Evolutionary conservation across 441 rosid species (phyloP).

Genomic region (Theobroma grandiflorum): DNA sequence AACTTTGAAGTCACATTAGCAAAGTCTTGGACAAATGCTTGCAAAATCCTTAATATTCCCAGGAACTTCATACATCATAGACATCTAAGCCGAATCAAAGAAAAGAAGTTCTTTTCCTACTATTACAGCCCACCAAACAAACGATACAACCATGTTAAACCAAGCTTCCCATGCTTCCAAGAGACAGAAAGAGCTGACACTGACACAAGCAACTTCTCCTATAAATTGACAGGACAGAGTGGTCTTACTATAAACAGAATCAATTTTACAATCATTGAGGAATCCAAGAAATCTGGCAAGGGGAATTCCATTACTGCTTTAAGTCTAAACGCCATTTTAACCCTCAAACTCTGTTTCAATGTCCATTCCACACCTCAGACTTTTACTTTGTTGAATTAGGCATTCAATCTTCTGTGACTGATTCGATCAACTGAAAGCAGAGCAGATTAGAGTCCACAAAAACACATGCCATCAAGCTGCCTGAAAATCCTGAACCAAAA

Average conservation of each 20-base stretch:
- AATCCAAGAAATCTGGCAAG: conserved; percentile 26
- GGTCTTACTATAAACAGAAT: conserved; percentile 38
- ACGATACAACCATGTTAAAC: background rate
- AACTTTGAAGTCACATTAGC: conserved; percentile 1
- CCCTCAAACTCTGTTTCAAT: conserved; percentile 11
- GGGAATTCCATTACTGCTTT: conserved; percentile 16
- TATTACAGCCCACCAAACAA: conserved; percentile 12
- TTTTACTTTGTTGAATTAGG: background rate
- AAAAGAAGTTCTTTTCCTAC: background rate
- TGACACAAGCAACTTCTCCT: background rate
- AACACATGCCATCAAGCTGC: background rate
- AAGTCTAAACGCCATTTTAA: background rate
- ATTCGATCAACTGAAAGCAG: background rate
- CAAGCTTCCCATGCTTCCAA: conserved; percentile 13
- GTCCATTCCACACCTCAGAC: background rate
- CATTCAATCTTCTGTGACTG: background rate
- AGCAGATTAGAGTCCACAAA: background rate
- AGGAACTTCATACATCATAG: background rate
- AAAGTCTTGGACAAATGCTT: background rate
- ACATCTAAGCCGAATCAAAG: background rate
- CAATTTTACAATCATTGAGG: conserved; percentile 31
- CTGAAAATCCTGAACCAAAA: background rate
- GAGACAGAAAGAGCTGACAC: background rate
- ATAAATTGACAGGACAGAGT: conserved; percentile 25
- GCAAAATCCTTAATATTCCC: background rate